Evolutionary conservation across 2,329 filamentous ascomycete genomes (phyloP), one percentile per base, ranked within the genome.

Genomic region (Xylaria sp.): DNA sequence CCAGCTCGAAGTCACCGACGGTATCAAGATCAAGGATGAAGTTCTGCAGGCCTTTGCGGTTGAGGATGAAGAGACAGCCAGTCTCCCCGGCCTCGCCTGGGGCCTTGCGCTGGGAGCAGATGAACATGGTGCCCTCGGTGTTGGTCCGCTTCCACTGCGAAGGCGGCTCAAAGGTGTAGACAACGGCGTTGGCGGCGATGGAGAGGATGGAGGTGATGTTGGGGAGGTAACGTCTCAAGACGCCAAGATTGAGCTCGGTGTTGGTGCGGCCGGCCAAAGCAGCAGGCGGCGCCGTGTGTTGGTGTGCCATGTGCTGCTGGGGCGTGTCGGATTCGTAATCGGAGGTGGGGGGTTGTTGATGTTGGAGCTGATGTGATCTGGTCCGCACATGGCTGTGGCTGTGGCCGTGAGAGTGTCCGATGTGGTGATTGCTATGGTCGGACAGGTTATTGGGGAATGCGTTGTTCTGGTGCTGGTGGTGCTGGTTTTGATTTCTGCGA

Each of bases 101-200:
- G 75, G 78, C 64, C 76, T 72, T 31, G 66, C 74, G 74, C 77
- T 88, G 85, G 71, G 92, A 87, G 83, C 93, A 97, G 62, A 98
- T 88, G 79, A 98, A 99, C 72, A 98, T 84, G 13, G 93, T 92
- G 46, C 96, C 96, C 80, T 97, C 94, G 11, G 94, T 87, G 65
- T 90, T 92, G 54, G 88, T 88, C 83, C 97, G 97, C 78, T 96
- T 92, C 96, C 96, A 98, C 68, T 88, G 85, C 4, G 85, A 70
- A 86, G 88, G 68, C 1, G 69, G 66, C 53, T 71, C 66, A 82
- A 97, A 96, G 57, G 87, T 88, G 84, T 97, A 98, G 73, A 97
- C 87, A 42, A 96, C 93, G 31, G 92, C 92, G 76, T 95, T 97
- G 38, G 92, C 91, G 6, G 93, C 93, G 73, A 96, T 91, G 71